Base-by-base conservation (phyloP, 805 yeast species). In the Yarrowia sp. region DNA sequence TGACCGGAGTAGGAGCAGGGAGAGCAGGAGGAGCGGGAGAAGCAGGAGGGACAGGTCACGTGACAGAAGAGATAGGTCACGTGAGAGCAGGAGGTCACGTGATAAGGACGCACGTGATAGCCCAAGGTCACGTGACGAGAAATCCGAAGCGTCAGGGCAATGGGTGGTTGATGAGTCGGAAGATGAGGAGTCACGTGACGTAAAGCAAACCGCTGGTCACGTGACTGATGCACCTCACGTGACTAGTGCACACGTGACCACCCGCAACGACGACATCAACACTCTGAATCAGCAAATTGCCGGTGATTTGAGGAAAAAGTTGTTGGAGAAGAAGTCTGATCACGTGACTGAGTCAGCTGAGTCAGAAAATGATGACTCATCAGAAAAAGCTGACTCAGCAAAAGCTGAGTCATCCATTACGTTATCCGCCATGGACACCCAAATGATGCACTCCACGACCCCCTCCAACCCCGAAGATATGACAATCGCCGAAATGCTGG, bases 401-500 rank as follows among this genome's bases (percentile, higher is more conserved):
- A 7, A 6, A 1, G 42, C 53, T 14, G 39, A 33, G 1, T 3
- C 39, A n/a, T 51, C 69, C 0, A 45, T 67, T 17, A 32, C 47
- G 8, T 22, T 61, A 1, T 28, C 55, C 0, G 31, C 55, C 18
- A 44, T 67, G 67, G 50, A 66, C 15, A 66, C 53, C 1, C 63
- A 45, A 38, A 51, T 45, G 47, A 36, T 66, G 42, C 18, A 35
- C 4, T 17, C 45, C 15, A 17, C 57, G 2, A 1, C 18, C 11
- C 66, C 60, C 4, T 76, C 74, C 42, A 74, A 74, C n/a, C 61
- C 61, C 4, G 47, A 55, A 15, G 75, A 74, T 10, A 71, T 78
- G 77, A 72, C 80, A 1, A 70, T 78, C 11, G 74, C 72, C 6
- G 79, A 79, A 36, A 68, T 80, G 73, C 70, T 73, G 2, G 70